These are phyloP conservation scores for Podaxis sp. DNA, from an alignment of 768 basidiomycete species.

Conservation along the genomic window DNA sequence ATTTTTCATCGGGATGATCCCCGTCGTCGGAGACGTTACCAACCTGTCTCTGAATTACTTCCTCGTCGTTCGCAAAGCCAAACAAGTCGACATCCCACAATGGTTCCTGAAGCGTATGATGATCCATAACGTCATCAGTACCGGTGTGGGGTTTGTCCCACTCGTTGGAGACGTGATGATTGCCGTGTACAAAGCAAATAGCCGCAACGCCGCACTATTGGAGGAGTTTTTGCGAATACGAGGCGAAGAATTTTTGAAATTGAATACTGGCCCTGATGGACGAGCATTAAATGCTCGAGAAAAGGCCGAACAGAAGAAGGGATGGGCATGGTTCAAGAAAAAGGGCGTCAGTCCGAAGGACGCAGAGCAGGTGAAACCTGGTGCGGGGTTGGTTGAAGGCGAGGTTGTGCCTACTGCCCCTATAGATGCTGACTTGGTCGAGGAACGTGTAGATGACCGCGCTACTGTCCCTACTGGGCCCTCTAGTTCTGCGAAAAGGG, in stretches of 20 bases:
- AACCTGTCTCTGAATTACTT: conserved; percentile 68
- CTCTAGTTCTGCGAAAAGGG: not conserved
- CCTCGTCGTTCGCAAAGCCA: conserved; percentile 75
- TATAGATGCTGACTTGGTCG: not conserved
- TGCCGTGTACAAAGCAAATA: conserved; percentile 84
- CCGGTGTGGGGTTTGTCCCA: conserved; percentile 65
- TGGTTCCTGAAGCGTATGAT: conserved; percentile 79
- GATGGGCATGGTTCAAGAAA: conserved; percentile 22
- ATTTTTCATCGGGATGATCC: conserved; percentile 76
- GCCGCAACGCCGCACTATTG: conserved; percentile 81
- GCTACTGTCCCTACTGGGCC: not conserved
- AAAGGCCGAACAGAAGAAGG: conserved; percentile 23
- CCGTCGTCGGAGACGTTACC: conserved; percentile 66
- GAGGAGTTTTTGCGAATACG: conserved; percentile 83
- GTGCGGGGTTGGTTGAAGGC: conserved; percentile 36
- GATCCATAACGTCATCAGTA: conserved; percentile 71
- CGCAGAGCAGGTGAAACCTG: conserved; percentile 50
- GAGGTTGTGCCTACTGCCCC: not conserved
- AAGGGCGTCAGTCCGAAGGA: conserved; percentile 32
- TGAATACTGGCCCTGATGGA: conserved; percentile 35
- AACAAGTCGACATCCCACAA: conserved; percentile 62
- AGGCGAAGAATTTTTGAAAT: conserved; percentile 68
- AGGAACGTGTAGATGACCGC: not conserved
- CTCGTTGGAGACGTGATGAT: conserved; percentile 74
- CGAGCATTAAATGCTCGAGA: conserved; percentile 19